Evolutionary conservation across 2,329 filamentous ascomycete genomes (phyloP).

Genomic region (Raffaelea ambrosiae): DNA sequence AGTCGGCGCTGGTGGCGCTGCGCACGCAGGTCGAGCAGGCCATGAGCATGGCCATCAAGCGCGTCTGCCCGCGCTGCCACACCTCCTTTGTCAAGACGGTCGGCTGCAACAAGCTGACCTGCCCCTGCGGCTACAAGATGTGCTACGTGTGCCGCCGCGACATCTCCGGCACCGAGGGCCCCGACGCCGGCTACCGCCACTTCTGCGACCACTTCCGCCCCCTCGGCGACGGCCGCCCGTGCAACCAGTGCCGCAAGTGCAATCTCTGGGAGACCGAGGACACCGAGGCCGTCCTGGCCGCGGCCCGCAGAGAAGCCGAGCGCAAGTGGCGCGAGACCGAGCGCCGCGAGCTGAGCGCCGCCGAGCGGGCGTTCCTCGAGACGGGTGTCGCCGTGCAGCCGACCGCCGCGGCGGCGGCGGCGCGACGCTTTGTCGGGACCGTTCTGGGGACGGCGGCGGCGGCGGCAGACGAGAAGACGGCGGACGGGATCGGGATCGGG

Average conservation of each 20-base stretch:
- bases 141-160: slow-evolving; percentile 91
- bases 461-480: neutral
- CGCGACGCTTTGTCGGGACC: neutral
- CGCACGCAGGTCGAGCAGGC: slow-evolving; percentile 87
- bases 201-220: slow-evolving; percentile 95
- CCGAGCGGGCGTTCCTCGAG: slow-evolving; percentile 48
- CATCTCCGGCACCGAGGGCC: slow-evolving; percentile 37
- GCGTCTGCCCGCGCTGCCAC: slow-evolving; percentile 85
- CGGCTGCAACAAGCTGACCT: slow-evolving; percentile 95
- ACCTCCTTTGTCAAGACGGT: slow-evolving; percentile 87
- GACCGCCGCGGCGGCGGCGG: neutral
- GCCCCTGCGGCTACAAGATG: slow-evolving; percentile 94
- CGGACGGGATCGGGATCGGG: too few species aligned
- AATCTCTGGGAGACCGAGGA: slow-evolving; percentile 74
- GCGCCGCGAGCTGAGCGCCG: slow-evolving; percentile 44
- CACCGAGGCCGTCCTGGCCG: slow-evolving; percentile 56
- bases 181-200: slow-evolving; percentile 72
- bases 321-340: slow-evolving; percentile 61
- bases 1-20: slow-evolving; percentile 70
- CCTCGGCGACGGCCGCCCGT: slow-evolving; percentile 62
- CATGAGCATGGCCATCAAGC: slow-evolving; percentile 88
- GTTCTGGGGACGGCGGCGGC: slow-evolving; percentile 5
- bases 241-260: slow-evolving; percentile 71
- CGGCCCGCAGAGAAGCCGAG: slow-evolving; percentile 65
- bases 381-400: slow-evolving; percentile 31